These are phyloP conservation scores for Trichoderma reesei DNA, from an alignment of 495 filamentous ascomycete species.

Conservation along the genomic window DNA sequence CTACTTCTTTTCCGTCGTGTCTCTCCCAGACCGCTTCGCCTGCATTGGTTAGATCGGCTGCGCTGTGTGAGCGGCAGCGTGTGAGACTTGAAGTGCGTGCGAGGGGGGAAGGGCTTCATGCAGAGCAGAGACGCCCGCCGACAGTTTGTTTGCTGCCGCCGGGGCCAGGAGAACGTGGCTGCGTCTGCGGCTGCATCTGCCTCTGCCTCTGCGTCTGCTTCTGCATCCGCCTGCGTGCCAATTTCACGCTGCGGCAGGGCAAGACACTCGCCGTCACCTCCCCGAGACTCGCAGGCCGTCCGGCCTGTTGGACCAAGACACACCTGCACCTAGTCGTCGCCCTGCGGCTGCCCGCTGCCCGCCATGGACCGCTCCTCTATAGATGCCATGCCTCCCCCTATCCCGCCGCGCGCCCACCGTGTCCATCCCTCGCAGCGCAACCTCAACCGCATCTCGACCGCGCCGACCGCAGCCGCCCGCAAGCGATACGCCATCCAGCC, in stretches of 20 bases:
- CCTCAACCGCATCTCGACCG: not conserved
- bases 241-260: not conserved
- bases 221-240: not conserved
- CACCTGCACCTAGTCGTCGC: not conserved
- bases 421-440: not conserved
- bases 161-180: conserved; percentile 1
- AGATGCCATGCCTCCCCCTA: conserved; percentile 1
- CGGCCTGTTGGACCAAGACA: not conserved
- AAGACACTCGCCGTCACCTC: not conserved
- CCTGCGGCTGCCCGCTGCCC: conserved; percentile 3
- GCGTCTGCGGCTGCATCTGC: not conserved
- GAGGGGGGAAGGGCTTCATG: conserved; percentile 1
- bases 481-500: conserved; percentile 42
- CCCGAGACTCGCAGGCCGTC: not conserved
- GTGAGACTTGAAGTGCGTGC: not conserved
- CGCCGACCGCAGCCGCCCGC: not conserved
- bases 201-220: too few relatives aligned
- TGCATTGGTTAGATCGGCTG: not conserved
- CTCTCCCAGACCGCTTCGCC: not conserved
- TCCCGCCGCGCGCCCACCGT: conserved; percentile 5
- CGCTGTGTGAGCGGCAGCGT: not conserved
- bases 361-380: not conserved
- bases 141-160: not conserved
- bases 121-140: not conserved
- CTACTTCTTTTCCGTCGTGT: not conserved